Base-by-base conservation (phyloP, 768 basidiomycete genomes). In the Panaeolus papilionaceus region DNA sequence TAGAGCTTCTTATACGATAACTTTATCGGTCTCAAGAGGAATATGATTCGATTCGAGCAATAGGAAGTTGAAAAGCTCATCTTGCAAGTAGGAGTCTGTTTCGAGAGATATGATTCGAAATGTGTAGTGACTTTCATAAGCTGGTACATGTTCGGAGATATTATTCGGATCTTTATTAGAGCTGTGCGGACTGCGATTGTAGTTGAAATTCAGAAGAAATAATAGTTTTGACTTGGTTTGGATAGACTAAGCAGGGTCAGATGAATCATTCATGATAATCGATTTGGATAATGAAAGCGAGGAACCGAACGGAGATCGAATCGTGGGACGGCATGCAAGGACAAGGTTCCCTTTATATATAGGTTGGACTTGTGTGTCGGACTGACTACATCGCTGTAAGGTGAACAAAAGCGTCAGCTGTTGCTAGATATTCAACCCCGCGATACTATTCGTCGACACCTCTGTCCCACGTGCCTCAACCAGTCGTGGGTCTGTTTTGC, bases 251-350 rank as follows among this genome's bases (percentile, higher is more conserved):
- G 23, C 23, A 51, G 54, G 54, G 54, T 58, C 54, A 58, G 54
- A 58, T 58, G 54, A 49, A 49, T 49, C 7, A 49, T 49, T 49
- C 47, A 49, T 49, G 54, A 58, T 58, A 58, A 58, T 58, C 54
- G 54, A 58, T 58, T 58, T 58, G 54, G 28, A 58, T 58, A 58
- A 58, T 58, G 54, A 58, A 58, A 58, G 54, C 54, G 54, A 58
- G 54, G 54, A 58, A 58, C 54, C 54, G 54, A 58, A 58, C 54
- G 54, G 54, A 58, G 54, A 58, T 58, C 28, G 14, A 4, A 58
- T 58, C 54, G 54, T 58, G 54, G 54, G 28, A 58, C 54, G 54
- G 54, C 54, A 58, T 58, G 54, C 54, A 58, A 58, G 54, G 54
- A 58, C 54, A 58, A 58, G 54, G 28, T 11, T 58, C 54, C 54